Evolutionary conservation across 1,139 yeast species (phyloP).

Genomic region (Yamadazyma conglobata): DNA sequence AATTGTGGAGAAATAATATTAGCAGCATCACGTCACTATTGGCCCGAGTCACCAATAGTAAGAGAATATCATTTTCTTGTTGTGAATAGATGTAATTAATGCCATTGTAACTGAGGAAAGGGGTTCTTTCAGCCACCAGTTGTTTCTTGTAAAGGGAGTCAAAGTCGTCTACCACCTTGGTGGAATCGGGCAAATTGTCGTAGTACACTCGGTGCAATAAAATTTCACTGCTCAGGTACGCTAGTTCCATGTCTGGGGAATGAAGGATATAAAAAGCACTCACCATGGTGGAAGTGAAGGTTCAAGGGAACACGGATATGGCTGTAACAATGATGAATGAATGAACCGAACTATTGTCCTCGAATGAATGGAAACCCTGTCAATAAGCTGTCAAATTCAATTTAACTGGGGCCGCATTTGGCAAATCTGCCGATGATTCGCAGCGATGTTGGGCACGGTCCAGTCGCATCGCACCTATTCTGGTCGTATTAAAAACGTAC

Average conservation of each 20-base stretch:
- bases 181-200: conserved; percentile 28
- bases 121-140: conserved; percentile 24
- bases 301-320: too few relatives aligned
- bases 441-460: too few relatives aligned
- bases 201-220: conserved; percentile 36
- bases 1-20: conserved; percentile 32
- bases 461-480: too few relatives aligned
- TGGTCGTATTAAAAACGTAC: too few relatives aligned
- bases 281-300: too few relatives aligned
- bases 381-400: too few relatives aligned
- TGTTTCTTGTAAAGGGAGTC: conserved; percentile 22
- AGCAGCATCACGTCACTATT: conserved; percentile 43
- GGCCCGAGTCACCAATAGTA: conserved; percentile 30
- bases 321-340: too few relatives aligned
- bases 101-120: conserved; percentile 28
- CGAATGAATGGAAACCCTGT: too few relatives aligned
- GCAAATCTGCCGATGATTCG: too few relatives aligned
- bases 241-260: conserved; percentile 29
- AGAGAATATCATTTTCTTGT: conserved; percentile 27
- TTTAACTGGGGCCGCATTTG: too few relatives aligned
- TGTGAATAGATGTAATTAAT: conserved; percentile 30
- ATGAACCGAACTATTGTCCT: too few relatives aligned
- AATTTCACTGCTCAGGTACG: conserved; percentile 31
- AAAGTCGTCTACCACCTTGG: conserved; percentile 24
- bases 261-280: conserved; percentile 37